These are phyloP conservation scores for Diplodia intermedia DNA, from an alignment of 2,329 filamentous ascomycete genomes.

Conservation along the genomic window DNA sequence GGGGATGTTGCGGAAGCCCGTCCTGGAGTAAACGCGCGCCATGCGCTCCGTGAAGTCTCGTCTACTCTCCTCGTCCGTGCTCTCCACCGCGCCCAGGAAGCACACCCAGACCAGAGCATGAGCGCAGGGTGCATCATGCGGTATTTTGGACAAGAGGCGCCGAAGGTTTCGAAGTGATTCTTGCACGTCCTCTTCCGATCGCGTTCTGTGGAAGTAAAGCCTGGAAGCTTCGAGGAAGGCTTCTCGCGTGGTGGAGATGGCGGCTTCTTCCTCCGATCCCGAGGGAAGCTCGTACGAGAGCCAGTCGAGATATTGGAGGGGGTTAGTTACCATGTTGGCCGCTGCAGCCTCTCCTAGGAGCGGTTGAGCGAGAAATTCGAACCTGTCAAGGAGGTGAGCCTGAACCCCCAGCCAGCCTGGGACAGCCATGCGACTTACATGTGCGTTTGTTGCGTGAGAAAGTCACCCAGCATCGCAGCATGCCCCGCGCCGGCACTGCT, in stretches of 20 bases:
- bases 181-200: neutral
- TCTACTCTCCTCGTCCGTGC: constrained; percentile 34
- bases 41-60: constrained; percentile 36
- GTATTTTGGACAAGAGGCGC: constrained; percentile 33
- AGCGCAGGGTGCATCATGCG: constrained; percentile 33
- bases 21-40: constrained; percentile 35
- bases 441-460: constrained; percentile 33
- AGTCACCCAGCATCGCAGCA: constrained; percentile 1
- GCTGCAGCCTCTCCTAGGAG: constrained; percentile 35
- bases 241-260: constrained; percentile 33
- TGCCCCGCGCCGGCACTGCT: neutral
- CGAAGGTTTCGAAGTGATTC: neutral
- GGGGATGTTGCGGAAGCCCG: constrained; percentile 38
- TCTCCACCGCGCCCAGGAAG: constrained; percentile 37
- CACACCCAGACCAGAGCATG: constrained; percentile 39
- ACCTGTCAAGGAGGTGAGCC: constrained; percentile 30
- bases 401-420: too few relatives aligned
- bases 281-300: constrained; percentile 32
- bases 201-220: constrained; percentile 21
- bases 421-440: neutral
- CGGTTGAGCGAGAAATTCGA: constrained; percentile 37
- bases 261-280: constrained; percentile 20
- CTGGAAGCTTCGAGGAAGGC: constrained; percentile 18
- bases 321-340: constrained; percentile 32
- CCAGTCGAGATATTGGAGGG: constrained; percentile 34